Base-by-base conservation (phyloP, 306 rosid species). In the Acacia acuminata region DNA sequence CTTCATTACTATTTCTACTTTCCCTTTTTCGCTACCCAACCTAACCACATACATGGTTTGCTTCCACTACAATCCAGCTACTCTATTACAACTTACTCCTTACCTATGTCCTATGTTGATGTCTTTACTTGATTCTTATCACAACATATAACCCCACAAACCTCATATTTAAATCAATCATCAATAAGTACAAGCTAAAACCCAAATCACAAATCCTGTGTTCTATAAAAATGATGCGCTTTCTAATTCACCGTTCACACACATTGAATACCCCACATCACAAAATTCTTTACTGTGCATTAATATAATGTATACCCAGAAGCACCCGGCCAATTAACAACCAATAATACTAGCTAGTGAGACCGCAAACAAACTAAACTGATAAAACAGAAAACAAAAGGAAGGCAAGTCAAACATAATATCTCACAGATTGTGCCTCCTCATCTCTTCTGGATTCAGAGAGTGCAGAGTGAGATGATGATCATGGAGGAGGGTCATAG, bases 231-330 rank as follows among this genome's bases (percentile, higher is more conserved):
- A 38, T 16, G 77, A 44, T 36, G 79, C 8, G 43, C 79, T 60
- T 79, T 40, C 70, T 71, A 72, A 79, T 68, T 51, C 44, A 30
- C 51, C 79, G 43, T 67, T 58, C n/a, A 89, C 87, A 87, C 63
- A 56, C 5, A 38, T 56, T 20, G 27, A n/a, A 56, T n/a, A n/a
- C n/a, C 75, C 73, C 83, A 78, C 44, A 67, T 51, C 83, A 84
- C 83, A 81, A 84, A 84, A 50, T 69, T 76, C 83, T 72, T 43
- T 58, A 43, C 56, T 24, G 44, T 66, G 56, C 82, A 36, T 36
- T 36, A 17, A 82, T 45, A 44, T 44, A 9, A 8, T 36, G 82
- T 70, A 44, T 72, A 44, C 74, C 67, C 71, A 81, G 50, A 63
- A 67, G 36, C 38, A 75, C 80, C 77, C 76, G 20, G 36, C 61